Conservation (phyloP, 177 flowering plant species). For the Vitis hybrid region DNA sequence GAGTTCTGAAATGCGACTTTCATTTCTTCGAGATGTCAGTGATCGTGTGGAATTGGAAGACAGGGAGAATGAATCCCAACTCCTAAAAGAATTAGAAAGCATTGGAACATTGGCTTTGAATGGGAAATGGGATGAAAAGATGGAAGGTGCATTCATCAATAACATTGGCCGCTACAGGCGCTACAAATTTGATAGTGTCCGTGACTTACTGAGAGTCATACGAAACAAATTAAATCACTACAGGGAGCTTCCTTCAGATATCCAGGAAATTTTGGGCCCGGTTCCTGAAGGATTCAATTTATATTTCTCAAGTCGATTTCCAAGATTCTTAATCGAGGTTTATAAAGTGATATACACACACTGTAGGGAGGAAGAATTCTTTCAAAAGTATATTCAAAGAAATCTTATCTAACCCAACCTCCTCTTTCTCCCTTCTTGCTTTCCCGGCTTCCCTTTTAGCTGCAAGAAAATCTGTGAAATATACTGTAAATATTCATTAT, state of each 20-base stretch:
- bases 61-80: conserved; percentile 46
- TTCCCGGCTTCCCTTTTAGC: no score
- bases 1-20: conserved; percentile 73
- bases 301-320: conserved; percentile 76
- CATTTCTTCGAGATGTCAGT: conserved; percentile 88
- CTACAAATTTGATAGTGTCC: conserved; percentile 71
- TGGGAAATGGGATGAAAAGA: conserved; percentile 78
- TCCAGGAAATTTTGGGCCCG: conserved; percentile 82
- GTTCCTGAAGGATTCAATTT: conserved; percentile 76
- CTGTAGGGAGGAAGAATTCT: conserved; percentile 63
- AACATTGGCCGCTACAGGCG: conserved; percentile 77
- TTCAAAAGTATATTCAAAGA: conserved; percentile 56
- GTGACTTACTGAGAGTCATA: conserved; percentile 79
- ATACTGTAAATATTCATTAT: no score
- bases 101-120: conserved; percentile 62
- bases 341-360: conserved; percentile 55
- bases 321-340: conserved; percentile 79
- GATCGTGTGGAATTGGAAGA: conserved; percentile 89
- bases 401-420: background rate
- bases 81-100: conserved; percentile 68
- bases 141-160: conserved; percentile 64
- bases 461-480: no score
- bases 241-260: conserved; percentile 75
- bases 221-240: conserved; percentile 90
- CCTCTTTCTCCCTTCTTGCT: no score